Evolutionary conservation across 371 early-diverging fungal species (phyloP), one percentile per base, ranked within the genome.

Genomic region (Syncephalis fuscata): DNA sequence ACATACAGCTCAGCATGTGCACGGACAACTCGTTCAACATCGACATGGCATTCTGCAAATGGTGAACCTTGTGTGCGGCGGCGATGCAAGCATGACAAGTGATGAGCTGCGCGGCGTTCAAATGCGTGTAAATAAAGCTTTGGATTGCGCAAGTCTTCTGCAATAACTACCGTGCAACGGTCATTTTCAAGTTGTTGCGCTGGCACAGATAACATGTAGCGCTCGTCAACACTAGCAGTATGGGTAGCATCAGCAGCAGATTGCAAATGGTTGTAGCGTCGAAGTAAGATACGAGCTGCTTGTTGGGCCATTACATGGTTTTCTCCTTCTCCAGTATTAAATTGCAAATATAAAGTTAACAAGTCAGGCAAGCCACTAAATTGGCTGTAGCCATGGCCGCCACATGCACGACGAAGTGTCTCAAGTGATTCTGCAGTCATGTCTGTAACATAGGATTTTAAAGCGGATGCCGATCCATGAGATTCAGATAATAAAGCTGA

Each of bases 241-340:
- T 36, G 22, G 27, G 24, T 15, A 50, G 14, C 17, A 36, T 44
- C 7, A 38, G 24, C 19, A 36, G 25, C 2, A 20, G 43, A 39
- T 40, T 37, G 20, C 38, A 23, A n/a, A 44, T n/a, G 7, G 54
- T 9, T 20, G 49, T 22, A 16, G 9, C 21, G 15, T 36, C 14
- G 3, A 15, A 54, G 47, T 41, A 86, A 62, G 55, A 79, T 80
- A 5, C 82, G 78, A n/a, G 76, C 62, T 0, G 80, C 76, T 65
- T 88, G 88, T 54, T 83, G 85, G 14, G 82, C 76, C 53, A 88
- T 57, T n/a, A 86, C 61, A 49, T 76, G 81, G 62, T 86, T 86
- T 53, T 87, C 88, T 24, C 88, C 88, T 59, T 87, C 88, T 81
- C 82, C 81, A 32, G 83, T 85, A 25, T 72, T 79, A 49, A 78